Base-by-base conservation (phyloP, 1,284 basidiomycete species). In the Acaromyces ingoldii region DNA sequence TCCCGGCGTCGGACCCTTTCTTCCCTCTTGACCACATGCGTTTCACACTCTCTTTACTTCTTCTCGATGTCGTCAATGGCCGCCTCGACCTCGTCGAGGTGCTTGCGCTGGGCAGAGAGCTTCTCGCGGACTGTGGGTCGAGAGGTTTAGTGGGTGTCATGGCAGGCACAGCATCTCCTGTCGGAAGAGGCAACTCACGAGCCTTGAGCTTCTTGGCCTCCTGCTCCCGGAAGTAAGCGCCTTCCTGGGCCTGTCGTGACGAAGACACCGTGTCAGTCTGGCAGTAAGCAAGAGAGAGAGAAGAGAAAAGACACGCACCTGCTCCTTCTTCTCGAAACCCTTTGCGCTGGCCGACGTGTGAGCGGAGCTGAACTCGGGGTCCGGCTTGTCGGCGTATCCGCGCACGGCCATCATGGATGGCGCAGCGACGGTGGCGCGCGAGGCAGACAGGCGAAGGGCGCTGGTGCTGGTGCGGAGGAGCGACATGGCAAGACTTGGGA, bases 41-140 rank as follows among this genome's bases (percentile, higher is more conserved):
- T 22, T 7, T 4, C 24, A 6, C 24, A 37, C 36, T 37, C 24
- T 22, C 24, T 25, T 39, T 38, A 53, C 47, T 47, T 29, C 47
- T 53, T 53, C 25, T 55, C 25, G 28, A 55, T 26, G 28, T 55
- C 53, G 22, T 55, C 42, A 17, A 55, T 40, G 17, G 53, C 53
- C 25, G 40, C 37, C 38, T 55, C 53, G 24, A 55, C 53, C 34
- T 55, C 53, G 17, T 55, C 49, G 21, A 55, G 49, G 41, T 55
- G 48, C 31, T 41, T 28, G 25, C 49, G 40, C 36, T 55, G 53
- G 33, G 41, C 44, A 17, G 47, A 47, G 30, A 55, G 49, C 31
- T 30, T 37, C 48, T 55, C 53, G 25, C 53, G 39, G n/a, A 55
- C 52, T 54, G 34, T 13, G 11, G 10, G 15, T 29, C n/a, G 43